Evolutionary conservation across 108 stramenopile genomes (phyloP).

Genomic region (Pseudonitzschia pungens): DNA sequence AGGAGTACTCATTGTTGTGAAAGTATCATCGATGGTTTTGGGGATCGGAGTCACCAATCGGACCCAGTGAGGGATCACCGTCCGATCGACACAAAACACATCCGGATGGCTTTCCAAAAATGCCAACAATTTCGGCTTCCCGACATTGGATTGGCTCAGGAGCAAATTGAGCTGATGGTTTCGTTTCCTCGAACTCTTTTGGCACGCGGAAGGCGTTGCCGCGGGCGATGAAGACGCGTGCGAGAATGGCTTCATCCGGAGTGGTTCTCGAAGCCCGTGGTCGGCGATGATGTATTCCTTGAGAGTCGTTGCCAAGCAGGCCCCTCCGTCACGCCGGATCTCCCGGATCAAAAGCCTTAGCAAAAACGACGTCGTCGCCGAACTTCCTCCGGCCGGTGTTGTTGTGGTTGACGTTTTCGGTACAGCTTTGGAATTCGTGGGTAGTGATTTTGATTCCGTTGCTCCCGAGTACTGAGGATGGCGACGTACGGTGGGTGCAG

Average conservation of each 20-base stretch:
- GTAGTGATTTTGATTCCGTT: too few species aligned
- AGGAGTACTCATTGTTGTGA: neutral
- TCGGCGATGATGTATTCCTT: slow-evolving; percentile 33
- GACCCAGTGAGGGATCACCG: slow-evolving; percentile 36
- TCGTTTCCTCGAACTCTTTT: neutral
- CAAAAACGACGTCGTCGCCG: slow-evolving; percentile 12
- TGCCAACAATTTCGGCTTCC: slow-evolving; percentile 29
- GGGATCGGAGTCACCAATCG: neutral
- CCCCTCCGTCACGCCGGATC: slow-evolving; percentile 44
- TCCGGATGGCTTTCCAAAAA: slow-evolving; percentile 40
- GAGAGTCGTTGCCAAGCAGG: slow-evolving; percentile 34
- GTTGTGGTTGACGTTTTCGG: neutral
- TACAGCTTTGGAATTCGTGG: neutral
- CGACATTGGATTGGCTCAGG: slow-evolving; percentile 23
- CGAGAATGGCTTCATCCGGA: neutral
- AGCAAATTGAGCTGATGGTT: slow-evolving; percentile 28
- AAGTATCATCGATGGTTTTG: neutral
- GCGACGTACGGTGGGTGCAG: too few species aligned
- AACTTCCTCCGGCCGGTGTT: neutral
- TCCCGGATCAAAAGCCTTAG: slow-evolving; percentile 26
- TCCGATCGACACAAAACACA: slow-evolving; percentile 39
- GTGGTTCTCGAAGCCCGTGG: neutral
- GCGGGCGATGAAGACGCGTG: neutral
- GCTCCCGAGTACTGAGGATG: too few species aligned
- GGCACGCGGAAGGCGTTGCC: neutral